Evolutionary conservation across 2,329 filamentous ascomycete genomes (phyloP).

Genomic region (Escovopsis weberi): DNA sequence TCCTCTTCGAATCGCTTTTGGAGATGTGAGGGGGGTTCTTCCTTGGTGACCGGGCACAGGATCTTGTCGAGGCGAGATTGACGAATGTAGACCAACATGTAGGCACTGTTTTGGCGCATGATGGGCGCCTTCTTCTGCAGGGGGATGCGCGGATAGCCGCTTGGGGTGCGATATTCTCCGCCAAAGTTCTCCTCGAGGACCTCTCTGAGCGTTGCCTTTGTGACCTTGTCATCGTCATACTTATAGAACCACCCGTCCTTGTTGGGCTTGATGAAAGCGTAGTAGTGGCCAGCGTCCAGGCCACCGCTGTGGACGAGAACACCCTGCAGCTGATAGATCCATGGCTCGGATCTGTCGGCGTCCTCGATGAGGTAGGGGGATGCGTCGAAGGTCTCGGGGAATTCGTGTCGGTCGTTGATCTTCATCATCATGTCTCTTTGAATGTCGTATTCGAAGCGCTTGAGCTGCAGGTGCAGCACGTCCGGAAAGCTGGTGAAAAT

Average conservation of each 20-base stretch:
- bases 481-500: conserved; percentile 94
- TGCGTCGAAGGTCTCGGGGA: conserved; percentile 71
- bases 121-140: conserved; percentile 42
- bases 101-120: conserved; percentile 67
- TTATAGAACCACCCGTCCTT: conserved; percentile 94
- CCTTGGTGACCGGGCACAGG: conserved; percentile 57
- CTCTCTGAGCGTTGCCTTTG: conserved; percentile 80
- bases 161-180: conserved; percentile 55
- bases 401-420: conserved; percentile 86
- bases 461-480: conserved; percentile 86
- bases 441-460: conserved; percentile 96
- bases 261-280: conserved; percentile 86
- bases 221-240: conserved; percentile 95
- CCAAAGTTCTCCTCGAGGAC: conserved; percentile 95
- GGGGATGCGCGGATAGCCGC: conserved; percentile 30
- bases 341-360: conserved; percentile 76
- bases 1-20: conserved; percentile 71
- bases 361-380: conserved; percentile 75
- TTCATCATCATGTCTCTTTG: conserved; percentile 98
- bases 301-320: conserved; percentile 95
- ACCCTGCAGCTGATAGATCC: conserved; percentile 84
- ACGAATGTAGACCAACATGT: conserved; percentile 97
- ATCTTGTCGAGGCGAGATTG: conserved; percentile 75
- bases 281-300: conserved; percentile 94
- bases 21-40: conserved; percentile 71